Percentiles rank a stretch among this genome's conserved stretches.
phyloP scores from a whole-genome alignment of 495 filamentous ascomycete genomes.

The Echria macrotheca region DNA sequence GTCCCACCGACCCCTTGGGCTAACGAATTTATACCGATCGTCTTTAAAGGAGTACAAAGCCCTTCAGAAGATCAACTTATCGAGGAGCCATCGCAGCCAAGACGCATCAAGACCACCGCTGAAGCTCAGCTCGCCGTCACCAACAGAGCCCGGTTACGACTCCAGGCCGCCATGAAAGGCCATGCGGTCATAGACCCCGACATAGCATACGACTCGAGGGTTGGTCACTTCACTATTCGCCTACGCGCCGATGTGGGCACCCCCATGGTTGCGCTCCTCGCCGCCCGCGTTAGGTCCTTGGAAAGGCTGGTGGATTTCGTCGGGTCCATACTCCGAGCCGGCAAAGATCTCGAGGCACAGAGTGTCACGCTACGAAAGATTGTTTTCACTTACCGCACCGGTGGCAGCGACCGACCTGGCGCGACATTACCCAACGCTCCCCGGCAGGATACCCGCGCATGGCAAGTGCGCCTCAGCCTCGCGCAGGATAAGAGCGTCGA shows the following conservation, averaged over 20 bases:
- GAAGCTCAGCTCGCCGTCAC: constrained; percentile 29
- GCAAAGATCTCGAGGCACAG: constrained; percentile 45
- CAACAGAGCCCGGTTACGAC: constrained; percentile 36
- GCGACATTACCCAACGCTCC: neutral
- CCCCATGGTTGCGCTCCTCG: constrained; percentile 48
- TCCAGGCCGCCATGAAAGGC: constrained; percentile 45
- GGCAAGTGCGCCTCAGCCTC: constrained; percentile 37
- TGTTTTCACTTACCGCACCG: constrained; percentile 54
- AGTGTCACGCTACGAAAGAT: constrained; percentile 56
- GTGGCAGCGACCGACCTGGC: neutral
- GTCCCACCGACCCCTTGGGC: constrained; percentile 38
- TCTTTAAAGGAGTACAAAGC: constrained; percentile 42
- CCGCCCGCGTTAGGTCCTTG: constrained; percentile 52
- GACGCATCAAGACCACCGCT: constrained; percentile 19
- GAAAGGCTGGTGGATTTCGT: constrained; percentile 61
- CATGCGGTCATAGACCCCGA: too few relatives aligned
- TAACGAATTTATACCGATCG: constrained; percentile 48
- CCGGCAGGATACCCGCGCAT: constrained; percentile 16
- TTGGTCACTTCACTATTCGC: constrained; percentile 55
- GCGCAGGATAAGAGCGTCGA: constrained; percentile 25
- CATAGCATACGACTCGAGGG: constrained; percentile 50
- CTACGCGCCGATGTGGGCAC: constrained; percentile 53
- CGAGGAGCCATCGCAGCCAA: constrained; percentile 10
- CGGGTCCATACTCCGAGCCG: constrained; percentile 50
- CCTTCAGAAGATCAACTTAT: constrained; percentile 15